A percentile compares a stretch with the other conserved stretches of the same genome.
These are phyloP conservation scores for Penicillium crystallinum DNA, from an alignment of 495 filamentous ascomycete genomes.

Conservation along the genomic window DNA sequence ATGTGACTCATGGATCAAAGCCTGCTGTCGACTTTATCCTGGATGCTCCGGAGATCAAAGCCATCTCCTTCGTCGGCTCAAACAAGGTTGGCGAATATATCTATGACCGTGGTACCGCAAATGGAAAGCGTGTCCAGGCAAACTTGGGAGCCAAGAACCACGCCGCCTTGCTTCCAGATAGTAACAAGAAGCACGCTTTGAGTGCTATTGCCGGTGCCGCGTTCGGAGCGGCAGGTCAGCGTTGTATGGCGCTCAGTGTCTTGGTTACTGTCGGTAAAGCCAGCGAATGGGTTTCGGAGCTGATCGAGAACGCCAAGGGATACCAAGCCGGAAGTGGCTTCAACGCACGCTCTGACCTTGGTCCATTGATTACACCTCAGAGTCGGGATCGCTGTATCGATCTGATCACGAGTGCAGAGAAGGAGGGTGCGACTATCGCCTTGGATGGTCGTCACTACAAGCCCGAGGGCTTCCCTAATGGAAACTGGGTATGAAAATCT, in stretches of 20 bases:
- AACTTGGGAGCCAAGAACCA: conserved; percentile 99
- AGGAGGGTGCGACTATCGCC: conserved; percentile 89
- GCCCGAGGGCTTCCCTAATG: conserved; percentile 88
- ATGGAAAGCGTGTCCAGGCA: conserved; percentile 89
- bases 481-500: conserved; percentile 68
- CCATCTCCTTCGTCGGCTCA: conserved; percentile 90
- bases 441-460: conserved; percentile 85
- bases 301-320: conserved; percentile 81
- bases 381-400: conserved; percentile 84
- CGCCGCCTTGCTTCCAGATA: conserved; percentile 88
- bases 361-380: conserved; percentile 90
- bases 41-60: conserved; percentile 93
- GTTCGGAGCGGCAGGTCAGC: conserved; percentile 95
- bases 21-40: conserved; percentile 95
- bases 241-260: conserved; percentile 95
- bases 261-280: conserved; percentile 94
- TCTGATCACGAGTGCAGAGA: conserved; percentile 81
- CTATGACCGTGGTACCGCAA: conserved; percentile 82
- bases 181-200: conserved; percentile 95
- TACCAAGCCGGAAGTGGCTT: conserved; percentile 85
- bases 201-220: conserved; percentile 95
- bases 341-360: conserved; percentile 86
- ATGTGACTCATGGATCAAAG: conserved; percentile 86
- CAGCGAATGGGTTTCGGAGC: conserved; percentile 82
- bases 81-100: conserved; percentile 98